phyloP scores from a whole-genome alignment of 129 eudicot genomes.

The Artemisia annua region DNA sequence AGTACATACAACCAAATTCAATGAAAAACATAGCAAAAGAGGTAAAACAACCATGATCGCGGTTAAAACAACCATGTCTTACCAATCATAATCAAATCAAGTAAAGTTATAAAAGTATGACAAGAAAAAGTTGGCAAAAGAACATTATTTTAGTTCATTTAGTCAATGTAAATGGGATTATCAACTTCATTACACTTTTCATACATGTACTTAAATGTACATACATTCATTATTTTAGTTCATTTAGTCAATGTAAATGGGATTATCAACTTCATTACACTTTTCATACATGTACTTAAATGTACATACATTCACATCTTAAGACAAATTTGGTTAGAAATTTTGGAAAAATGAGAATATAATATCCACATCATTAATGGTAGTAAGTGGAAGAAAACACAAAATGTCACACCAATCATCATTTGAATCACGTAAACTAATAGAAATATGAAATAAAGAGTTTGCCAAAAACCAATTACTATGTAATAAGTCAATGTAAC shows the following conservation, averaged over 20 bases:
- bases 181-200: too few relatives aligned
- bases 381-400: not conserved
- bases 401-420: not conserved
- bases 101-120: not conserved
- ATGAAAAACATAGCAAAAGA: constrained; percentile 13
- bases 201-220: not conserved
- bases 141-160: not conserved
- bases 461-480: not conserved
- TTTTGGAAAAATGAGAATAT: not conserved
- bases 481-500: not conserved
- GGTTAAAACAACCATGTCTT: not conserved
- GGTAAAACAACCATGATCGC: not conserved
- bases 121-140: not conserved
- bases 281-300: too few relatives aligned
- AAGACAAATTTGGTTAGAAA: too few relatives aligned
- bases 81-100: not conserved
- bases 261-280: too few relatives aligned
- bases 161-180: not conserved
- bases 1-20: too few relatives aligned
- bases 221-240: not conserved
- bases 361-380: not conserved
- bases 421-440: not conserved
- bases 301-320: not conserved
- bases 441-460: not conserved
- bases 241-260: not conserved